Evolutionary conservation across 768 basidiomycete species (phyloP).

Genomic region (Podaxis pistillaris): DNA sequence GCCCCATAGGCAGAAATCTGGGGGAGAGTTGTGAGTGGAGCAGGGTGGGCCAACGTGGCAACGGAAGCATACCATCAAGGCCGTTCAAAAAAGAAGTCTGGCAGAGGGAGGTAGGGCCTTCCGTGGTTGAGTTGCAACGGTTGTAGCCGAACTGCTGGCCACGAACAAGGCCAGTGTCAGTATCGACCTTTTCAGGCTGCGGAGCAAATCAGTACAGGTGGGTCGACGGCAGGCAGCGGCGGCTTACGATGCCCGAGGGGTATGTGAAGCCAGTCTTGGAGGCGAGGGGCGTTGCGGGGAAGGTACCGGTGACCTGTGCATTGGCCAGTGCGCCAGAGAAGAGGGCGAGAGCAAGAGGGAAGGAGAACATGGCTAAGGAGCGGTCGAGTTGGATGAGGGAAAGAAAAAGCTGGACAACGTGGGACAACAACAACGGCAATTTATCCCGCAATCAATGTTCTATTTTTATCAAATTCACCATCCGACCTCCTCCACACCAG

Average conservation of each 20-base stretch:
- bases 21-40: neutral
- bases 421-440: neutral
- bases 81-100: constrained; percentile 60
- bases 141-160: constrained; percentile 62
- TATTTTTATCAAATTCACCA: neutral
- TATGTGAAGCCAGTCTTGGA: constrained; percentile 37
- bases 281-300: constrained; percentile 39
- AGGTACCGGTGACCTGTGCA: constrained; percentile 29
- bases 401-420: constrained; percentile 1
- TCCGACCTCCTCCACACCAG: neutral
- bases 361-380: constrained; percentile 7
- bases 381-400: constrained; percentile 3
- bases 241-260: constrained; percentile 38
- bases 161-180: constrained; percentile 29
- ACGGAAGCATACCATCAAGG: constrained; percentile 34
- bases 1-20: constrained; percentile 73
- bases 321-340: constrained; percentile 20
- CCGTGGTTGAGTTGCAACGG: constrained; percentile 63
- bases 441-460: neutral
- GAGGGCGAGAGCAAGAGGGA: constrained; percentile 20
- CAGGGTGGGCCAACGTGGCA: neutral
- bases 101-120: constrained; percentile 53
- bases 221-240: neutral
- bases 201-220: neutral
- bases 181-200: constrained; percentile 31